A percentile compares a stretch with the other conserved stretches of the same genome.
Conservation (phyloP, 192 early-diverging fungal species). For the Chytriomyces sp. region DNA sequence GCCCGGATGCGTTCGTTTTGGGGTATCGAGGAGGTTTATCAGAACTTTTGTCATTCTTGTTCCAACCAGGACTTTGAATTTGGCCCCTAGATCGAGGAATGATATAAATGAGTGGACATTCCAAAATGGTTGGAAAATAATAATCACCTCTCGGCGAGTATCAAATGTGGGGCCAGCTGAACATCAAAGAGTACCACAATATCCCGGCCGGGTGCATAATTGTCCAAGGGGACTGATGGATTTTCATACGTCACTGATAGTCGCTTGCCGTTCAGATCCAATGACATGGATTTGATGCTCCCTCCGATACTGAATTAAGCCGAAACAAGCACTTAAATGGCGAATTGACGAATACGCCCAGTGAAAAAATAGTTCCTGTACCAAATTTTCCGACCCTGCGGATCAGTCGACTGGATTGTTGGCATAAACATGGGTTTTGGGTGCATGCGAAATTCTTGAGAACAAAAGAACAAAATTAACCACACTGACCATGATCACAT, state of each 20-base stretch:
- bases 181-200: constrained; percentile 19
- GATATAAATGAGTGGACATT: not conserved
- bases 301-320: constrained; percentile 23
- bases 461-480: not conserved
- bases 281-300: constrained; percentile 9
- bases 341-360: no score
- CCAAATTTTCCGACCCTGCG: not conserved
- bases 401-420: constrained; percentile 5
- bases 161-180: constrained; percentile 13
- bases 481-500: not conserved
- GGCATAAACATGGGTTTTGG: constrained; percentile 13
- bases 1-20: not conserved
- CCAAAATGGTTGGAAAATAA: not conserved
- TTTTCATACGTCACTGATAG: constrained; percentile 24
- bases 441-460: constrained; percentile 3
- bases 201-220: constrained; percentile 12
- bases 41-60: not conserved
- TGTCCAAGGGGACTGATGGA: not conserved
- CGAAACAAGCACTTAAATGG: not conserved
- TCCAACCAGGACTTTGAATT: constrained; percentile 3
- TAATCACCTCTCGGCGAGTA: constrained; percentile 11
- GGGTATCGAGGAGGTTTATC: constrained; percentile 18
- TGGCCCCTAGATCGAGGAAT: not conserved
- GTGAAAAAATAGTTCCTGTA: not conserved
- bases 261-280: constrained; percentile 1